These are phyloP conservation scores for Blastomyces parvus DNA, from an alignment of 2,329 filamentous ascomycete species.

Conservation along the genomic window DNA sequence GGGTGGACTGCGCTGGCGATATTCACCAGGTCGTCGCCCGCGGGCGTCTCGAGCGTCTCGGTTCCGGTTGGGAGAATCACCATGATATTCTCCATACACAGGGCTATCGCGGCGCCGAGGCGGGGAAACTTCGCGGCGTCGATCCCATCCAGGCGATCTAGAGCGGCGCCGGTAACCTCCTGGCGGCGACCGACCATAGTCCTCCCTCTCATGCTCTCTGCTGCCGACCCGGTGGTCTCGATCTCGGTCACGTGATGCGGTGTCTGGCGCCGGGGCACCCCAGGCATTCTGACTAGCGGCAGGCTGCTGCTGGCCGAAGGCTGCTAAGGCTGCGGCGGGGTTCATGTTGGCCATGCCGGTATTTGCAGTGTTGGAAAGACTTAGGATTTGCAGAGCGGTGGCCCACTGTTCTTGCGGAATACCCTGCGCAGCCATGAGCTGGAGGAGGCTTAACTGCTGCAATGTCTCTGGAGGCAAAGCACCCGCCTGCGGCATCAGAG, in stretches of 20 bases:
- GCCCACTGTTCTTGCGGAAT: slow-evolving; percentile 68
- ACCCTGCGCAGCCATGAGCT: slow-evolving; percentile 64
- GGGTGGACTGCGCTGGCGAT: slow-evolving; percentile 79
- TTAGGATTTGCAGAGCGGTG: slow-evolving; percentile 46
- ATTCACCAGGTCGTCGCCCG: slow-evolving; percentile 50
- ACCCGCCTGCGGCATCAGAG: slow-evolving; percentile 33
- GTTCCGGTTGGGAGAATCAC: slow-evolving; percentile 54
- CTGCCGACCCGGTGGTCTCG: slow-evolving; percentile 44
- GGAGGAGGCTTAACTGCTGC: slow-evolving; percentile 64
- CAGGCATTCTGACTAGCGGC: slow-evolving; percentile 15
- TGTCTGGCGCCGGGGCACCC: slow-evolving; percentile 24
- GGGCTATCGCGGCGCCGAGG: slow-evolving; percentile 57
- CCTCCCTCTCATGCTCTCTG: slow-evolving; percentile 17
- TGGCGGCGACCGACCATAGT: slow-evolving; percentile 54
- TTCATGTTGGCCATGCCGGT: slow-evolving; percentile 26
- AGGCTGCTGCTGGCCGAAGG: slow-evolving; percentile 25
- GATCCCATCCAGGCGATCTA: slow-evolving; percentile 66
- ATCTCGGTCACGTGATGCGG: slow-evolving; percentile 38
- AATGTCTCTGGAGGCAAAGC: slow-evolving; percentile 42
- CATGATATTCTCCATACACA: slow-evolving; percentile 63
- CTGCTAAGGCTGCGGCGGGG: slow-evolving; percentile 36
- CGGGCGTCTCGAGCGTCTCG: slow-evolving; percentile 46
- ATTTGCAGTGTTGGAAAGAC: slow-evolving; percentile 28
- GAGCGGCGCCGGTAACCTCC: slow-evolving; percentile 59
- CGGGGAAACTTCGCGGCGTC: slow-evolving; percentile 57